These are phyloP conservation scores for Torulaspora maleeae DNA, from an alignment of 805 yeast genomes.

Conservation along the genomic window DNA sequence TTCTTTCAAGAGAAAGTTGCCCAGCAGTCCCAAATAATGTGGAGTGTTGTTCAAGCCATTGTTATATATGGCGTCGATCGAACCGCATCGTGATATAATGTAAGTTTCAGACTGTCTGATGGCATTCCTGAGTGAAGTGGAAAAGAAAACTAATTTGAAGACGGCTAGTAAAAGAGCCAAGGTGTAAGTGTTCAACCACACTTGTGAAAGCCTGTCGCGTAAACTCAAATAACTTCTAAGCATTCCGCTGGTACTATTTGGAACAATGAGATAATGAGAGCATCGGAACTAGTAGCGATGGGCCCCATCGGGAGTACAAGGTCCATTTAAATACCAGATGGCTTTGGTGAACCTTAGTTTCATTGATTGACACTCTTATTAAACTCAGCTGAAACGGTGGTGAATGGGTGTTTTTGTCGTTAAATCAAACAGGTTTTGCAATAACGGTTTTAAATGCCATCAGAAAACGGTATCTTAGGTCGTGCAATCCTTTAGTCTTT, in stretches of 20 bases:
- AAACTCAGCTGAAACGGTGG: conserved; percentile 2
- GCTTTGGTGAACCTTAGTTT: not conserved
- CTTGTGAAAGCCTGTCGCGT: conserved; percentile 54
- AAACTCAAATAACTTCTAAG: conserved; percentile 41
- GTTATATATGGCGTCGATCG: conserved; percentile 40
- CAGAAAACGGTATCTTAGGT: not conserved
- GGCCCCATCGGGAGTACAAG: too few relatives aligned
- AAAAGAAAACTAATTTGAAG: conserved; percentile 58
- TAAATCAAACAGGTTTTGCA: too few relatives aligned
- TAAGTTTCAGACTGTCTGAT: conserved; percentile 39
- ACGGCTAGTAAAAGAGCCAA: conserved; percentile 50
- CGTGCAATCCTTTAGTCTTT: not conserved
- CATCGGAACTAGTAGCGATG: too few relatives aligned
- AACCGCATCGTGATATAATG: conserved; percentile 43
- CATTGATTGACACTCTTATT: not conserved
- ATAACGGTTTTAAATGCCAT: not conserved
- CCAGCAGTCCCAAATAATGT: conserved; percentile 49
- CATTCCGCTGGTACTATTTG: not conserved
- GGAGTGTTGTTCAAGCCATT: conserved; percentile 46
- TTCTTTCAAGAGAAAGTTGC: conserved; percentile 48
- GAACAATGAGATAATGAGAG: too few relatives aligned
- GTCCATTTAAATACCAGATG: not conserved
- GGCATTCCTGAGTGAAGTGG: conserved; percentile 41
- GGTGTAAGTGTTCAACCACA: conserved; percentile 63
- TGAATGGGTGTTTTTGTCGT: not conserved